These are phyloP conservation scores for Tephrocybe sp. DNA, from an alignment of 768 basidiomycete genomes.

Conservation along the genomic window DNA sequence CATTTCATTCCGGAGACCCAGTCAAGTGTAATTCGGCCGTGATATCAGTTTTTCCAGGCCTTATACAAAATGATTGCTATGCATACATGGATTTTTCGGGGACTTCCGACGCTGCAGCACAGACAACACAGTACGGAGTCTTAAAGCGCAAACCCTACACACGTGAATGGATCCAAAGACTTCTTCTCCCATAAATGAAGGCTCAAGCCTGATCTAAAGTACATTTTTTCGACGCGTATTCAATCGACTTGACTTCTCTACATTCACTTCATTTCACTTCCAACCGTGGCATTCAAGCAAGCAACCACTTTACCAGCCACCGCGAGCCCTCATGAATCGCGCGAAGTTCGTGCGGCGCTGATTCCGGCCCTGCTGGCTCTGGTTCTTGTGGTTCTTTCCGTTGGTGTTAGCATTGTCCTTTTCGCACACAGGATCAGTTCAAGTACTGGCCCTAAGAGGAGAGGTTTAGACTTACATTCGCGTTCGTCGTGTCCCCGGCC, in stretches of 20 bases:
- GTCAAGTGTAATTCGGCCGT: slow-evolving; percentile 4
- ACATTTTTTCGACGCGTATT: slow-evolving; percentile 8
- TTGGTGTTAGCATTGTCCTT: neutral
- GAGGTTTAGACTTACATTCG: neutral
- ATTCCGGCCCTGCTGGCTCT: neutral
- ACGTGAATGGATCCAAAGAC: slow-evolving; percentile 2
- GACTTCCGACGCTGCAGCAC: too few species aligned
- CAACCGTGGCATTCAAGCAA: neutral
- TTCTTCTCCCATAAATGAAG: slow-evolving; percentile 1
- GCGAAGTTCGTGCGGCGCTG: neutral
- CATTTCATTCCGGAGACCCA: neutral
- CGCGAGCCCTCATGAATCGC: neutral
- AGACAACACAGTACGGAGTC: too few species aligned
- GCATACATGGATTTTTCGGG: too few species aligned
- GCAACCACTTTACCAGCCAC: neutral
- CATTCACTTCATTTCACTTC: neutral
- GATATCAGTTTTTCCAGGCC: slow-evolving; percentile 6
- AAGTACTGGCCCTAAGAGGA: too few species aligned
- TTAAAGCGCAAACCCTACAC: too few species aligned
- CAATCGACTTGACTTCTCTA: too few species aligned
- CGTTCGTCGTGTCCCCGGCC: neutral
- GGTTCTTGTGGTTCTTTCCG: neutral
- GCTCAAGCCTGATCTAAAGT: slow-evolving; percentile 12
- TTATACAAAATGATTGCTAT: neutral
- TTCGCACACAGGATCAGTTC: too few species aligned